Evolutionary conservation across 208 protist species (phyloP), one percentile per base, ranked within the genome.

Genomic region (Trypanosoma lewisi): DNA sequence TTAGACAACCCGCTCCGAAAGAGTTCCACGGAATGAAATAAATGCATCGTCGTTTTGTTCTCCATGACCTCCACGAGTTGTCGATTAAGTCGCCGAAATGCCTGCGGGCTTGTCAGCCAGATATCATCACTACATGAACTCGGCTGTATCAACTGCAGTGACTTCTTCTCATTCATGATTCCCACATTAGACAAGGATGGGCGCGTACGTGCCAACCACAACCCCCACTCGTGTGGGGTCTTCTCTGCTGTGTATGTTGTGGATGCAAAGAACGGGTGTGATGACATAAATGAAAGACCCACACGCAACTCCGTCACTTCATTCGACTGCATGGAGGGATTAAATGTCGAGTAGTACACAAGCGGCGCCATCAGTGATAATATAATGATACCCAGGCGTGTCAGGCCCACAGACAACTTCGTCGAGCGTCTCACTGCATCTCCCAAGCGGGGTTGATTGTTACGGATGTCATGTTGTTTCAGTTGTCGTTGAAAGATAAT

Each of bases 341-440:
- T 94, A 70, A 92, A 85, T 27, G 85, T 89, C 33, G 87, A 93
- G 66, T 91, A 96, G 74, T 94, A 96, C 19, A 91, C 44, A 27
- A 96, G 72, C 23, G 91, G 91, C 2, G 76, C 78, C 17, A 93
- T 74, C 21, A 96, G 64, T n/a, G 82, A 78, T 2, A 85, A 28
- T 8, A 91, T 54, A 41, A 94, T 66, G 0, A 95, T 57, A 16
- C 52, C 54, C 16, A 95, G 58, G n/a, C 71, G 44, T 12, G 63
- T 65, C 11, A 82, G 55, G 27, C 88, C 91, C 19, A 63, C 57
- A 11, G 62, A 36, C 52, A 70, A 42, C 63, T 91, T 94, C 30
- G 50, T 36, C 23, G 31, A n/a, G n/a, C 27, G 51, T 21, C 63
- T n/a, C 27, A 89, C 73, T 6, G 70, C 34, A n/a, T 62, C 63